phyloP scores from a whole-genome alignment of 2,329 filamentous ascomycete species.

The Dactylellina leptospora region DNA sequence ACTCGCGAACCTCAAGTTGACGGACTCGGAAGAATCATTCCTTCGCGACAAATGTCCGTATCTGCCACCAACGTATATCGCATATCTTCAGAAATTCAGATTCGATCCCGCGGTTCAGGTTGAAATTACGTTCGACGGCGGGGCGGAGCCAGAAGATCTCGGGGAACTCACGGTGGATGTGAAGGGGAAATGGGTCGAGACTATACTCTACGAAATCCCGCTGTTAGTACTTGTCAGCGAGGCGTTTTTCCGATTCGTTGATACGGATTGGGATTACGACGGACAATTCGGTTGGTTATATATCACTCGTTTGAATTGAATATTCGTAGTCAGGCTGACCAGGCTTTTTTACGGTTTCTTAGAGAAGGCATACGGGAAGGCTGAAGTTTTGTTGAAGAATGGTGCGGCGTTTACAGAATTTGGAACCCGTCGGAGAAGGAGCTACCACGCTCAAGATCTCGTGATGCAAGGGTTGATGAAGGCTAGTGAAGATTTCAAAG shows the following conservation, averaged over 20 bases:
- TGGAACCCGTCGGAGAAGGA: conserved; percentile 84
- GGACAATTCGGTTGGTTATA: conserved; percentile 82
- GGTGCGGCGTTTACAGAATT: conserved; percentile 95
- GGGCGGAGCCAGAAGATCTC: conserved; percentile 72
- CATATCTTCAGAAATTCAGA: conserved; percentile 81
- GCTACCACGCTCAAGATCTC: conserved; percentile 93
- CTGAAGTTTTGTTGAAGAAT: conserved; percentile 76
- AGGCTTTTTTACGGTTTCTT: not conserved
- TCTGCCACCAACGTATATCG: conserved; percentile 78
- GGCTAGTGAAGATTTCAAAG: conserved; percentile 71
- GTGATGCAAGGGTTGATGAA: conserved; percentile 86
- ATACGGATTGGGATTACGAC: conserved; percentile 88
- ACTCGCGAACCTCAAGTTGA: conserved; percentile 81
- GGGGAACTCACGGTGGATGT: conserved; percentile 81
- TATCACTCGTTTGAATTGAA: too few relatives aligned
- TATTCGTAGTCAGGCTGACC: too few relatives aligned
- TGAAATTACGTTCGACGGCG: conserved; percentile 71
- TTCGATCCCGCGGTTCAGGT: conserved; percentile 84
- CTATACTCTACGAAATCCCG: conserved; percentile 97
- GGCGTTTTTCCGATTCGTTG: conserved; percentile 96
- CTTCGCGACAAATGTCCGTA: conserved; percentile 82
- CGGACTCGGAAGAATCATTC: conserved; percentile 80
- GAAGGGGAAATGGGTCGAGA: conserved; percentile 87
- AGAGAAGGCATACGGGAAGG: conserved; percentile 71
- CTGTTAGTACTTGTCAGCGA: conserved; percentile 90